Evolutionary conservation across 2,329 filamentous ascomycete species (phyloP).

Genomic region (Lecanicillium sp.): DNA sequence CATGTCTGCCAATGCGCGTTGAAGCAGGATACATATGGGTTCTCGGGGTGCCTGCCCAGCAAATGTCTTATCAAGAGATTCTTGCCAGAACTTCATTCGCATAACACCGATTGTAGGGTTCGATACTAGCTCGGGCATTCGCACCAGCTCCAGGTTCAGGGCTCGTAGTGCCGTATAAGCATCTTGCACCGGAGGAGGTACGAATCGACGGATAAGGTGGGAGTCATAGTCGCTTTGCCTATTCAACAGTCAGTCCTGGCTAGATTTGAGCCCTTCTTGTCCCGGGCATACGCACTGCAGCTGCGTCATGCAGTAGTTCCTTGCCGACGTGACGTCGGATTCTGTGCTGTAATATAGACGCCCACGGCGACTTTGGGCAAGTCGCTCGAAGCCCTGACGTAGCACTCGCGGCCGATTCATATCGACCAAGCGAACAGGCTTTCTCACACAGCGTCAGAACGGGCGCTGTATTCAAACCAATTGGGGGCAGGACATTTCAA

Average conservation of each 20-base stretch:
- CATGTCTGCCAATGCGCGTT: conserved; percentile 61
- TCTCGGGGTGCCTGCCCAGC: conserved; percentile 76
- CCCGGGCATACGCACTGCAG: conserved; percentile 32
- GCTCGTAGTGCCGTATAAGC: conserved; percentile 86
- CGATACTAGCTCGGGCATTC: conserved; percentile 83
- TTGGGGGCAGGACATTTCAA: conserved; percentile 12
- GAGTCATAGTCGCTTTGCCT: conserved; percentile 88
- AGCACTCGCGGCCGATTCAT: conserved; percentile 32
- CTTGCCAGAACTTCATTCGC: conserved; percentile 93
- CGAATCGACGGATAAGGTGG: conserved; percentile 76
- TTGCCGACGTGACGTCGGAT: conserved; percentile 43
- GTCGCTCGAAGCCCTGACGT: conserved; percentile 30
- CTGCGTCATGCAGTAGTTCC: conserved; percentile 46
- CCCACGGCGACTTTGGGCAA: conserved; percentile 17
- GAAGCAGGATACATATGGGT: conserved; percentile 78
- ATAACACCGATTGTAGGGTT: conserved; percentile 80
- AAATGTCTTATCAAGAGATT: conserved; percentile 72
- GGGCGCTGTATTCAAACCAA: conserved; percentile 11
- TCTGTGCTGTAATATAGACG: conserved; percentile 40
- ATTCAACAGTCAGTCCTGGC: conserved; percentile 1
- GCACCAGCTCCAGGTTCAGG: conserved; percentile 86
- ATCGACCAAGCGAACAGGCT: too few species aligned
- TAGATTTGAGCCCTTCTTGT: too few species aligned
- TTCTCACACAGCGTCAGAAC: too few species aligned
- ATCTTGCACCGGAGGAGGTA: conserved; percentile 66